phyloP scores from a whole-genome alignment of 192 early-diverging fungal species.

The Entophlyctis luteolus region DNA sequence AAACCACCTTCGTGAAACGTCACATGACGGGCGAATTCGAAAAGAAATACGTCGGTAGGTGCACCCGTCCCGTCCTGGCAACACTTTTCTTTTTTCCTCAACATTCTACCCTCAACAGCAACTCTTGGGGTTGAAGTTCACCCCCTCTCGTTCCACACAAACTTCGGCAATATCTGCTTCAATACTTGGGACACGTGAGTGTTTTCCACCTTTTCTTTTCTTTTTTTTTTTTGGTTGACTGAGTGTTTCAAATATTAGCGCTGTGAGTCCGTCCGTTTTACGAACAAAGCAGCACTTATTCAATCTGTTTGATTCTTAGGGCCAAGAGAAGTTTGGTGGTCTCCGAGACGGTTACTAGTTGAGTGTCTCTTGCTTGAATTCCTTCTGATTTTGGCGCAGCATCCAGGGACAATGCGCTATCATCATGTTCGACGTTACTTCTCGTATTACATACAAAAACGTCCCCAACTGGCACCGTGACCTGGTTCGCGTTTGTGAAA shows the following conservation, averaged over 20 bases:
- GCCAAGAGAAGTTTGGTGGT: constrained; percentile 99
- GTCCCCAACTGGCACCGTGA: constrained; percentile 99
- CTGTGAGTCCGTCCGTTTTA: constrained; percentile 25
- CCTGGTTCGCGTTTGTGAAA: constrained; percentile 98
- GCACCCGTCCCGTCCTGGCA: background rate
- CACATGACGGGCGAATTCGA: constrained; percentile 99
- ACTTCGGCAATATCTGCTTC: constrained; percentile 94
- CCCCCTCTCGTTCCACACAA: constrained; percentile 95
- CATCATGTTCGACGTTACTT: constrained; percentile 99
- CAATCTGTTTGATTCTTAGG: too few relatives aligned
- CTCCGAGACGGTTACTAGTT: constrained; percentile 99
- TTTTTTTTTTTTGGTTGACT: constrained; percentile 9
- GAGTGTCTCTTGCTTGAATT: background rate
- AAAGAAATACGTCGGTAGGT: constrained; percentile 98
- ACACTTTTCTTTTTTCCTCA: constrained; percentile 9
- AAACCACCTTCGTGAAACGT: constrained; percentile 99
- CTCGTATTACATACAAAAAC: constrained; percentile 99
- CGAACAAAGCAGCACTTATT: too few relatives aligned
- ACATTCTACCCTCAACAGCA: constrained; percentile 51
- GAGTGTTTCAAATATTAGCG: too few relatives aligned
- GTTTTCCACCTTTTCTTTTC: constrained; percentile 7
- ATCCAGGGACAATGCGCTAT: constrained; percentile 99
- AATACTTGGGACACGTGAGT: constrained; percentile 96
- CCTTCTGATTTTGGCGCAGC: constrained; percentile 29
- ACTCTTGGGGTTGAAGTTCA: constrained; percentile 99